Evolutionary conservation across 257 asterid genomes (phyloP).

Genomic region (Verbascum thapsus): DNA sequence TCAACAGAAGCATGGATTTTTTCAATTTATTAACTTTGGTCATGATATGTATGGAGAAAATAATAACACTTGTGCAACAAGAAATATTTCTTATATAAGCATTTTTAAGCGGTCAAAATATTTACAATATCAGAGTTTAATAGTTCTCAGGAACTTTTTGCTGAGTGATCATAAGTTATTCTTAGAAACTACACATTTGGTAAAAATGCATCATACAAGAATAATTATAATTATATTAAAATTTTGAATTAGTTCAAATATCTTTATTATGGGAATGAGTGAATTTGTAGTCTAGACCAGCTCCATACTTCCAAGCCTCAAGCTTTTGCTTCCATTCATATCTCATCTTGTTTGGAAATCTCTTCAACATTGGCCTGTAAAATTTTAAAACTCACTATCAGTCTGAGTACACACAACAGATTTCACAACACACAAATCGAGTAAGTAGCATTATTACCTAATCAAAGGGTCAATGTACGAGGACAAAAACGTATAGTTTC

Average conservation of each 20-base stretch:
- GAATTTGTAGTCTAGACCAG: constrained; percentile 83
- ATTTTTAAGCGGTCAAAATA: background rate
- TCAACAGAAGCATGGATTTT: background rate
- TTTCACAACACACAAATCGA: background rate
- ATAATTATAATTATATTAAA: no score
- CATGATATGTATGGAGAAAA: background rate
- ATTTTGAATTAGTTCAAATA: no score
- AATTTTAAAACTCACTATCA: background rate
- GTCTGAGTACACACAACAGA: background rate
- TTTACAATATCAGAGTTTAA: no score
- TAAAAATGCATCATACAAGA: no score
- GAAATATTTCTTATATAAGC: background rate
- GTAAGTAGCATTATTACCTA: constrained; percentile 45
- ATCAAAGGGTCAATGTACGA: constrained; percentile 64
- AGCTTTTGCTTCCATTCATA: constrained; percentile 77
- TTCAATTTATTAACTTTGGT: background rate
- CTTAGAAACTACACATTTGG: no score
- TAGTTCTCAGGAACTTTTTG: no score
- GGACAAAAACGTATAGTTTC: constrained; percentile 80
- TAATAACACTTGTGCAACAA: background rate
- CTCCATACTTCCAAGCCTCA: constrained; percentile 96
- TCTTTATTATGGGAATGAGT: constrained; percentile 17
- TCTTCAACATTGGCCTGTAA: constrained; percentile 56
- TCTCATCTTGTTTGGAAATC: constrained; percentile 60
- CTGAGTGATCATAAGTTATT: no score